A percentile compares a stretch with the other conserved stretches of the same genome.
Conservation (phyloP, 139 green algal genomes). For the Picochlorum sp. region DNA sequence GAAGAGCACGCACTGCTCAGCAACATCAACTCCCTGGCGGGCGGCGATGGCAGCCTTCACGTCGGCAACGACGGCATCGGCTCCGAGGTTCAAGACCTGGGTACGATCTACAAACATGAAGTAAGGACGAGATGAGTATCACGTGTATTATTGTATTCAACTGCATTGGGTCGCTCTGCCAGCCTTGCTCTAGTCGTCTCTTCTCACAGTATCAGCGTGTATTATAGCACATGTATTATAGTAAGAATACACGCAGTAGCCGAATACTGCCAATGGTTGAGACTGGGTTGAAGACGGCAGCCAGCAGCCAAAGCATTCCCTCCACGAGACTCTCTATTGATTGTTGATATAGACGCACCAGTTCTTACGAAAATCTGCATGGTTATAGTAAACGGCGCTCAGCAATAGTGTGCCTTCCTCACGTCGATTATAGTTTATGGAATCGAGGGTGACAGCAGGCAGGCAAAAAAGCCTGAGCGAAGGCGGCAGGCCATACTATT, state of each 20-base stretch:
- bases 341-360: background rate
- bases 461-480: too few species aligned
- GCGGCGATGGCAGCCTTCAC: constrained; percentile 67
- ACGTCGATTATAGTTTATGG: background rate
- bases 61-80: constrained; percentile 59
- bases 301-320: too few species aligned
- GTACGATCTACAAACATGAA: constrained; percentile 53
- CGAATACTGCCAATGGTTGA: too few species aligned
- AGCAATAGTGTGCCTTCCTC: constrained; percentile 6
- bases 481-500: too few species aligned
- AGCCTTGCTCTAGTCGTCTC: background rate
- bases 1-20: constrained; percentile 72
- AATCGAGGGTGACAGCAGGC: background rate
- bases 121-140: too few species aligned
- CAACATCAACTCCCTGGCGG: constrained; percentile 58
- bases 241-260: too few species aligned
- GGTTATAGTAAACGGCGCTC: background rate
- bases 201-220: too few species aligned
- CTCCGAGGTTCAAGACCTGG: constrained; percentile 61
- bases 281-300: too few species aligned
- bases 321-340: too few species aligned
- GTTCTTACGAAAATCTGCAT: constrained; percentile 26
- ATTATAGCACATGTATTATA: too few species aligned
- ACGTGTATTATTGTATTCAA: too few species aligned
- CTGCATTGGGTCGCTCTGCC: background rate